These are phyloP conservation scores for Neonectria hederae DNA, from an alignment of 2,329 filamentous ascomycete genomes.

Conservation along the genomic window DNA sequence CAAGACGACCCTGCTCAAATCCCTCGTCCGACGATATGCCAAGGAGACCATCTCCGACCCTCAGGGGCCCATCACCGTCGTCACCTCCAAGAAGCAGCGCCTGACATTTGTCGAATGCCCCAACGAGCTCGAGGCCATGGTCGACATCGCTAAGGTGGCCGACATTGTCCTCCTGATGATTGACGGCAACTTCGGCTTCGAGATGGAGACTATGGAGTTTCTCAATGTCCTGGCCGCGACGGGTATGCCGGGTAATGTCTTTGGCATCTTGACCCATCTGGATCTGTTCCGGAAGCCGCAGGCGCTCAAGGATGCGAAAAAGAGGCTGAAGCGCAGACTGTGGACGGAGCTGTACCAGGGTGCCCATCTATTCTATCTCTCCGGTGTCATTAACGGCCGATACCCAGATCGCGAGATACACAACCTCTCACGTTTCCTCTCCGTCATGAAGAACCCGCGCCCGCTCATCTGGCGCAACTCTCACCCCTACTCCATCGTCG, in stretches of 20 bases:
- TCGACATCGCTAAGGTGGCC: slow-evolving; percentile 95
- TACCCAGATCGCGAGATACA: slow-evolving; percentile 97
- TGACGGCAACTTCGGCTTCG: slow-evolving; percentile 97
- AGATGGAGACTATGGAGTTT: slow-evolving; percentile 99
- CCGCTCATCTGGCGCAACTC: slow-evolving; percentile 97
- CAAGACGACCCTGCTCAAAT: slow-evolving; percentile 96
- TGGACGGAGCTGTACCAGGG: slow-evolving; percentile 98
- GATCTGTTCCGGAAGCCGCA: slow-evolving; percentile 96
- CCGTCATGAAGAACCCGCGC: slow-evolving; percentile 98
- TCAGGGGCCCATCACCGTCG: slow-evolving; percentile 91
- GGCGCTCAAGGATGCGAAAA: slow-evolving; percentile 91
- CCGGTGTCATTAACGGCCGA: slow-evolving; percentile 93
- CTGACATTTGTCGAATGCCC: slow-evolving; percentile 97
- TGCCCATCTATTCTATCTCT: slow-evolving; percentile 96
- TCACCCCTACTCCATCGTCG: slow-evolving; percentile 92
- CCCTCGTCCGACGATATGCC: slow-evolving; percentile 90
- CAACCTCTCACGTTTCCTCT: slow-evolving; percentile 93
- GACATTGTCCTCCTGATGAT: slow-evolving; percentile 99
- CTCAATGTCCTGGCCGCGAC: slow-evolving; percentile 91
- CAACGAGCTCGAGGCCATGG: slow-evolving; percentile 96
- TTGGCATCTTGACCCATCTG: slow-evolving; percentile 94
- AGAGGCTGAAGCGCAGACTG: slow-evolving; percentile 91
- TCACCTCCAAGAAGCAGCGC: slow-evolving; percentile 94
- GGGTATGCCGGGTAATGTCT: slow-evolving; percentile 98
- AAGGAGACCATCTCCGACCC: slow-evolving; percentile 94